A percentile compares a stretch with the other conserved stretches of the same genome.
phyloP scores from a whole-genome alignment of 768 basidiomycete species.

The Termitomyces heimii region DNA sequence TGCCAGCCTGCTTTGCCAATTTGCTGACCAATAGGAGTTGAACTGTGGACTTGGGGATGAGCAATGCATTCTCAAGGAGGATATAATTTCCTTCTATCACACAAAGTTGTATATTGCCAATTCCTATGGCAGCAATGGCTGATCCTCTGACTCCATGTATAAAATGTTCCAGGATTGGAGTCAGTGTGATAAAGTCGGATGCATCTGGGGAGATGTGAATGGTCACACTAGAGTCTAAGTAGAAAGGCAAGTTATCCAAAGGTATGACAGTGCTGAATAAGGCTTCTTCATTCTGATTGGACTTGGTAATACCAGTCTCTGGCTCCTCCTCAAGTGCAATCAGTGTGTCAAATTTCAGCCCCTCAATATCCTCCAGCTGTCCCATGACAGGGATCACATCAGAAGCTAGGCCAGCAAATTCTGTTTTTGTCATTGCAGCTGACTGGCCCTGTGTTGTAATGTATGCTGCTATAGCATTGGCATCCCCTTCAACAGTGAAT shows the following conservation, averaged over 20 bases:
- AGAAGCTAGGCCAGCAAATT: not conserved
- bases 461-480: not conserved
- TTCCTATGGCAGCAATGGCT: not conserved
- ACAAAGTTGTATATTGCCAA: not conserved
- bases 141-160: too few species aligned
- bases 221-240: not conserved
- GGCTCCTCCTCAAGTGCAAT: not conserved
- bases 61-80: not conserved
- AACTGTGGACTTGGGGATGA: too few species aligned
- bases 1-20: too few species aligned
- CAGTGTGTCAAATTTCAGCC: not conserved
- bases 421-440: not conserved
- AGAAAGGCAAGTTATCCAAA: not conserved
- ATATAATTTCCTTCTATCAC: not conserved
- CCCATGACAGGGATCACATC: not conserved
- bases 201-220: not conserved
- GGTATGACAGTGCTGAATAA: not conserved
- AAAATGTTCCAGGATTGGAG: too few species aligned
- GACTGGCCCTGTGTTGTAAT: not conserved
- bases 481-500: not conserved
- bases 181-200: not conserved
- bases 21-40: too few species aligned
- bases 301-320: not conserved
- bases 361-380: not conserved
- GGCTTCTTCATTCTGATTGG: not conserved